Evolutionary conservation across 2,329 filamentous ascomycete species (phyloP).

Genomic region (Stachybotrys echinatus): DNA sequence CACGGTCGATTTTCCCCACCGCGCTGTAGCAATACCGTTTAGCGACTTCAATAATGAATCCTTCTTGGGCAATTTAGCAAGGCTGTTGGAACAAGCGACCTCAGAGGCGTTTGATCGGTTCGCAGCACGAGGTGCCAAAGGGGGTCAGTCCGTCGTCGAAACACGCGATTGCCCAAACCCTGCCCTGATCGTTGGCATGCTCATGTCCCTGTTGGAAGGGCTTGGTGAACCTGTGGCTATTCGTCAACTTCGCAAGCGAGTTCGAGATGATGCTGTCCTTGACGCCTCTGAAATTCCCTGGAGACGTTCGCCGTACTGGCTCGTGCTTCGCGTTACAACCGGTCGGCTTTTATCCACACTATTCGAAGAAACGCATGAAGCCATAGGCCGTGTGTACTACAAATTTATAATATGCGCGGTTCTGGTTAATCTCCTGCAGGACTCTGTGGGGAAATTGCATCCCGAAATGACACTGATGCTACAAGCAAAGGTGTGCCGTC

Average conservation of each 20-base stretch:
- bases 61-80: constrained; percentile 43
- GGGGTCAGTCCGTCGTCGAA: constrained; percentile 42
- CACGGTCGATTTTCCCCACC: constrained; percentile 55
- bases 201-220: constrained; percentile 55
- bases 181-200: constrained; percentile 50
- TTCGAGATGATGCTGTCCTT: constrained; percentile 58
- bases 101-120: constrained; percentile 48
- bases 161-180: constrained; percentile 53
- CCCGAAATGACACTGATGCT: constrained; percentile 14
- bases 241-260: constrained; percentile 44
- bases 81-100: constrained; percentile 52
- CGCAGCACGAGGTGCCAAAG: constrained; percentile 46
- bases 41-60: constrained; percentile 12
- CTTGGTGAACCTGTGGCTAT: constrained; percentile 36
- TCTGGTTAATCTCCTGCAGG: constrained; percentile 39
- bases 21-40: constrained; percentile 39
- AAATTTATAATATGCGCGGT: constrained; percentile 51
- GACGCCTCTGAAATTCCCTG: constrained; percentile 46
- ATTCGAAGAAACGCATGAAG: constrained; percentile 20
- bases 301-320: constrained; percentile 58
- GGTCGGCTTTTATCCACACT: constrained; percentile 43
- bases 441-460: constrained; percentile 14
- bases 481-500: constrained; percentile 47
- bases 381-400: constrained; percentile 39
- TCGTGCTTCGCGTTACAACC: constrained; percentile 53